These are phyloP conservation scores for Lactifluus volemus DNA, from an alignment of 768 basidiomycete species.

Conservation along the genomic window DNA sequence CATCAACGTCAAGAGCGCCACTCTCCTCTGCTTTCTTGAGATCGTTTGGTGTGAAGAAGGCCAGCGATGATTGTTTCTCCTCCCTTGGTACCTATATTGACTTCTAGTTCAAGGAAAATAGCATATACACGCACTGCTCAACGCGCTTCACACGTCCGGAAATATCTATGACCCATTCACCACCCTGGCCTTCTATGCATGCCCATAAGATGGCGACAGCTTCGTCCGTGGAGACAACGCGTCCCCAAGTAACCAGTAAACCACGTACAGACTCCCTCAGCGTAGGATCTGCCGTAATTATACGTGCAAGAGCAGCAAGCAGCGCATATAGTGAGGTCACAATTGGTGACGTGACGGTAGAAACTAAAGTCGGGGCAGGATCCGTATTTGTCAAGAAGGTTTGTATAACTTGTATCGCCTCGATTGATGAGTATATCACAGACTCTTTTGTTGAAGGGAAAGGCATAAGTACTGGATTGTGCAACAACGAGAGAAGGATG, in stretches of 20 bases:
- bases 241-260: constrained; percentile 67
- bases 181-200: constrained; percentile 42
- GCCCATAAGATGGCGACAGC: constrained; percentile 50
- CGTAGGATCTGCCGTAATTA: constrained; percentile 55
- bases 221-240: constrained; percentile 45
- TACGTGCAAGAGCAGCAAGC: constrained; percentile 41
- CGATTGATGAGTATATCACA: constrained; percentile 24
- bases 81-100: constrained; percentile 15
- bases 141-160: constrained; percentile 41
- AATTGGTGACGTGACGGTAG: constrained; percentile 59
- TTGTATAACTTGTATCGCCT: constrained; percentile 42
- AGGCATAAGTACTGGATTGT: constrained; percentile 38
- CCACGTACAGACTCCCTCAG: constrained; percentile 51
- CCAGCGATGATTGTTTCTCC: constrained; percentile 23
- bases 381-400: constrained; percentile 66
- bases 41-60: constrained; percentile 47
- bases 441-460: constrained; percentile 1
- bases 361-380: constrained; percentile 62
- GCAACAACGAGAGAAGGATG: constrained; percentile 41
- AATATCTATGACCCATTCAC: constrained; percentile 48
- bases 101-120: not conserved
- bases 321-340: constrained; percentile 59
- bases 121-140: constrained; percentile 34
- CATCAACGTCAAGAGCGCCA: constrained; percentile 40
- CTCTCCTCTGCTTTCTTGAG: constrained; percentile 31